These are phyloP conservation scores for Holtermannia corniformis DNA, from an alignment of 768 basidiomycete species.

Conservation along the genomic window DNA sequence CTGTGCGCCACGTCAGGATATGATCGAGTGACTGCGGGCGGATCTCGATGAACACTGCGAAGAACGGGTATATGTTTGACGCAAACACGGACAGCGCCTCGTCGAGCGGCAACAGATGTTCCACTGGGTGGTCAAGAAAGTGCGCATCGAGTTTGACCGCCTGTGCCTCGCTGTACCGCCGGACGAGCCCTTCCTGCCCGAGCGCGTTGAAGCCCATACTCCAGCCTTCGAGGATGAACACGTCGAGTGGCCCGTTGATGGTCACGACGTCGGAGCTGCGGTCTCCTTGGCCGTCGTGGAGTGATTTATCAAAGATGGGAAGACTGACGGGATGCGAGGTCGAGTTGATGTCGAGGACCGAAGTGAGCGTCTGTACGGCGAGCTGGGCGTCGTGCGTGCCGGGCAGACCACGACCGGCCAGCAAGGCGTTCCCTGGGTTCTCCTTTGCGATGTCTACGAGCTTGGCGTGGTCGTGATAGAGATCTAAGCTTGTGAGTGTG, in stretches of 20 bases:
- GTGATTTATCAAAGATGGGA: slow-evolving; percentile 81
- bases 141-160: slow-evolving; percentile 10
- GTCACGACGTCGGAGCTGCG: slow-evolving; percentile 49
- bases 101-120: slow-evolving; percentile 59
- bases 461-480: slow-evolving; percentile 66
- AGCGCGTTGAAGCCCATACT: slow-evolving; percentile 77
- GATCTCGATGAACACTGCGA: slow-evolving; percentile 72
- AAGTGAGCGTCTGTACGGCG: slow-evolving; percentile 49
- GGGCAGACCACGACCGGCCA: slow-evolving; percentile 79
- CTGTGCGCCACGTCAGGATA: slow-evolving; percentile 76
- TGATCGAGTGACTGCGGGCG: slow-evolving; percentile 42
- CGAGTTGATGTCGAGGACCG: slow-evolving; percentile 47
- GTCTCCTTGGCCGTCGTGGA: slow-evolving; percentile 73
- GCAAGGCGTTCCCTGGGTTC: slow-evolving; percentile 55
- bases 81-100: slow-evolving; percentile 52
- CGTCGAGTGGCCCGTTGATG: slow-evolving; percentile 54
- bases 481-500: slow-evolving; percentile 62
- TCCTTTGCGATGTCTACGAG: slow-evolving; percentile 52
- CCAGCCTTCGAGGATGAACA: slow-evolving; percentile 95
- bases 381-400: slow-evolving; percentile 80
- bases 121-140: slow-evolving; percentile 25
- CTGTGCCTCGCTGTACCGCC: slow-evolving; percentile 44
- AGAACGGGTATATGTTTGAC: slow-evolving; percentile 55
- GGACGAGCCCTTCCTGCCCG: slow-evolving; percentile 47
- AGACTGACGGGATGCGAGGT: slow-evolving; percentile 44